Evolutionary conservation across 1,139 yeast species (phyloP), one percentile per base, ranked within the genome.

Genomic region (Scheffersomyces illinoinensis): DNA sequence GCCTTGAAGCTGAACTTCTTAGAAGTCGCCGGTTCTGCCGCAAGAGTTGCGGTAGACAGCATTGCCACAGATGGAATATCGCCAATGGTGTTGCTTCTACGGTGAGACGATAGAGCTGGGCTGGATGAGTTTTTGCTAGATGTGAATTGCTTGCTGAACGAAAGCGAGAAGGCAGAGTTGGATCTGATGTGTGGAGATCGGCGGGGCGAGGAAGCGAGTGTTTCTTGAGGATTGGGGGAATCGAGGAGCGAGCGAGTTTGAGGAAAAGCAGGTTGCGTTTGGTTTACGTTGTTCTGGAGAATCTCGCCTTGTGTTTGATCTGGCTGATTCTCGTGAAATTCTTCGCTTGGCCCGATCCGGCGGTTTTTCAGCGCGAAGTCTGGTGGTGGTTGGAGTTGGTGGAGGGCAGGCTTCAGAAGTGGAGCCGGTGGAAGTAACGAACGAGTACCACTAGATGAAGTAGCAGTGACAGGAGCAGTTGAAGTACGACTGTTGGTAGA

Each of bases 1-100:
- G 78, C 68, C 56, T 71, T 76, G 68, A 81, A 77, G 53, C 82
- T 77, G 62, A 81, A 81, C 60, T 73, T 75, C 61, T 78, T 79
- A 2, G 43, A 33, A 17, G 61, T 52, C 33, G 57, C 59, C 17
- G 47, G 59, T 49, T 24, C 19, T 17, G 26, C 55, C 21, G 46
- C 26, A 6, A 19, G 58, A 6, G 55, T 57, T 5, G 66, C 57
- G 5, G 43, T 12, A 14, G 17, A 33, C 17, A 14, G 43, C 43
- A 33, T 33, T 33, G 51, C 51, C n/a, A 48, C 26, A 20, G 63
- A 59, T 1, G 73, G 58, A 20, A 71, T 63, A 52, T 74, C 73
- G 17, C 71, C 65, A 52, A 70, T 58, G 8, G 76, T 66, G 56
- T 59, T 60, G 53, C 78, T 74, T 62, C 79, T 66, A 53, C 67